Evolutionary conservation across 2,329 filamentous ascomycete genomes (phyloP), one percentile per base, ranked within the genome.

Genomic region (Chaetomium globosum): DNA sequence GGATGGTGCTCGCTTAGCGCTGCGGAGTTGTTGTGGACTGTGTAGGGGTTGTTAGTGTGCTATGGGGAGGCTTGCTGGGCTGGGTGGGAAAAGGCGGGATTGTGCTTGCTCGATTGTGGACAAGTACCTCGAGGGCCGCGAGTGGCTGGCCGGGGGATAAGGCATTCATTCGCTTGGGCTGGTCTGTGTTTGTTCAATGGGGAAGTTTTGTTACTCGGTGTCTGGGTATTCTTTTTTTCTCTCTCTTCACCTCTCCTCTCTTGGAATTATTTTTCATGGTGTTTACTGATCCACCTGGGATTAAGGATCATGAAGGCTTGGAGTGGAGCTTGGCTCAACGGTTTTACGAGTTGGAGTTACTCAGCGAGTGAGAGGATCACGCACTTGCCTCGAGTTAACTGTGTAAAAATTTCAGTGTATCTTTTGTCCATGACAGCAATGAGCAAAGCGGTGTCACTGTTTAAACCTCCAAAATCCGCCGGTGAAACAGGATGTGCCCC

Each of bases 281-380:
- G 33, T 23, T 28, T 39, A 28, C 5, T 31, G 54, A 56, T 30
- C 53, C 12, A 19, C 53, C 30, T 8, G 49, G 12, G 23, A 16
- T 19, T 19, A 16, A 54, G 30, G 19, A 43, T 48, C 19, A 48
- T 54, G 12, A 19, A n/a, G 10, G 52, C 8, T 30, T 54, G 28
- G 12, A 21, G 46, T 28, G 49, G 49, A 52, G 49, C 49, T 52
- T 28, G 23, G 21, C 13, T 48, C n/a, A 48, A 48, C 46, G 46
- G 46, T n/a, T 48, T 48, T 48, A 43, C 46, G 46, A 48, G 46
- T 21, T n/a, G 43, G 16, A 39, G 36, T 39, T 43, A 43, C 39
- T 43, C 6, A 7, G 39, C n/a, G n/a, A n/a, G n/a, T n/a, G n/a
- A n/a, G n/a, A n/a, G n/a, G n/a, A n/a, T n/a, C n/a, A n/a, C n/a